These are phyloP conservation scores for Heliamphora exappendiculata DNA, from an alignment of 148 eudicot genomes.

Conservation along the genomic window DNA sequence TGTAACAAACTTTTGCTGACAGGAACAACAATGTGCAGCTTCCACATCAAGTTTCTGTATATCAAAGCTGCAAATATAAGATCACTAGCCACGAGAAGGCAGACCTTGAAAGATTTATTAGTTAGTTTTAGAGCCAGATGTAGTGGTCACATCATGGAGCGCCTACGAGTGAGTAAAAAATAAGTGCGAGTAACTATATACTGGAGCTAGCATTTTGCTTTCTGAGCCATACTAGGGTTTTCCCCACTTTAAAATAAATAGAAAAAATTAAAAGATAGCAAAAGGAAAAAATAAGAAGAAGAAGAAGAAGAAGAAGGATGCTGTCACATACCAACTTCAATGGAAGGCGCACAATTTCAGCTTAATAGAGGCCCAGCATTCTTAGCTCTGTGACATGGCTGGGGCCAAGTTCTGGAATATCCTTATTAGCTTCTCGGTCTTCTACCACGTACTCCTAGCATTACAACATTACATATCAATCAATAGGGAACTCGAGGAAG, in stretches of 20 bases:
- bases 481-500: not conserved
- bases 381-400: constrained; percentile 83
- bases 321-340: constrained; percentile 5
- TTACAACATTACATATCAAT: constrained; percentile 6
- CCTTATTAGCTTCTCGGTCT: constrained; percentile 64
- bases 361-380: constrained; percentile 81
- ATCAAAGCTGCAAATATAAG: constrained; percentile 7
- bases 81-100: not conserved
- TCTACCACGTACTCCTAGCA: constrained; percentile 83
- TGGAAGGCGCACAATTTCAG: constrained; percentile 6
- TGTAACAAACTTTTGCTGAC: not conserved
- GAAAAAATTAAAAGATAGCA: not conserved
- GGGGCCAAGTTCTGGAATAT: constrained; percentile 74
- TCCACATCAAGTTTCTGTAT: not conserved
- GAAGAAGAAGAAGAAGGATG: not conserved
- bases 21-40: constrained; percentile 7
- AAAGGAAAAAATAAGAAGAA: not conserved
- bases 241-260: no score
- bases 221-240: not conserved
- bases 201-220: not conserved
- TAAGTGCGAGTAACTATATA: not conserved
- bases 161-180: not conserved
- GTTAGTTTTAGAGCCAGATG: not conserved
- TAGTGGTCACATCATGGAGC: not conserved
- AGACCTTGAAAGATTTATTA: not conserved